phyloP scores from a whole-genome alignment of 2,329 filamentous ascomycete genomes.

The Verticillium klebahnii region DNA sequence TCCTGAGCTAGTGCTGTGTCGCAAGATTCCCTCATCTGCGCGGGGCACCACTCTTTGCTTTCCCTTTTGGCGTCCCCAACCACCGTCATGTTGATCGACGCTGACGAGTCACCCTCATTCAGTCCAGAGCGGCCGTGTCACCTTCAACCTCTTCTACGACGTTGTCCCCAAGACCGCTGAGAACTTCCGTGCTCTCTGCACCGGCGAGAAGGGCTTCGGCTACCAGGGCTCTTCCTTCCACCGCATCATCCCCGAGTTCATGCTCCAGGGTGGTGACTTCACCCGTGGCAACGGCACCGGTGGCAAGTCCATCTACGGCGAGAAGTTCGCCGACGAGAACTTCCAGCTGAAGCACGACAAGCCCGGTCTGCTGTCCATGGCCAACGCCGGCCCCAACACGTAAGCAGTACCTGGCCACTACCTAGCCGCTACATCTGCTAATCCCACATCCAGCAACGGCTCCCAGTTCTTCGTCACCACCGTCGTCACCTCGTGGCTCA shows the following conservation, averaged over 20 bases:
- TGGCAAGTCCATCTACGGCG: slow-evolving; percentile 91
- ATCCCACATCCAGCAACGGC: slow-evolving; percentile 71
- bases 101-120: slow-evolving; percentile 14
- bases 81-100: not conserved
- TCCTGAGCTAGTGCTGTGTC: not conserved
- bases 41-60: not conserved
- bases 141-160: slow-evolving; percentile 83
- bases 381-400: slow-evolving; percentile 94
- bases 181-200: slow-evolving; percentile 86
- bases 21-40: not conserved
- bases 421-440: slow-evolving; percentile 2
- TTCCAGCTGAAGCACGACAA: slow-evolving; percentile 69
- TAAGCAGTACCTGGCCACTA: slow-evolving; percentile 23
- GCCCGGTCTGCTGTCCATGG: slow-evolving; percentile 86
- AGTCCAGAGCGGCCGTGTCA: slow-evolving; percentile 76
- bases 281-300: slow-evolving; percentile 86
- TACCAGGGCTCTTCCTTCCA: slow-evolving; percentile 85
- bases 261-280: slow-evolving; percentile 96
- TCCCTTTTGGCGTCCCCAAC: not conserved
- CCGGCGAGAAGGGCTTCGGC: slow-evolving; percentile 73
- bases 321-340: slow-evolving; percentile 95
- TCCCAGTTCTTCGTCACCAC: slow-evolving; percentile 98
- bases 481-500: slow-evolving; percentile 79
- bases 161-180: slow-evolving; percentile 81
- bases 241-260: slow-evolving; percentile 89